Evolutionary conservation across 2,329 filamentous ascomycete genomes (phyloP), one percentile per base, ranked within the genome.

Genomic region (Talaromyces sp.): DNA sequence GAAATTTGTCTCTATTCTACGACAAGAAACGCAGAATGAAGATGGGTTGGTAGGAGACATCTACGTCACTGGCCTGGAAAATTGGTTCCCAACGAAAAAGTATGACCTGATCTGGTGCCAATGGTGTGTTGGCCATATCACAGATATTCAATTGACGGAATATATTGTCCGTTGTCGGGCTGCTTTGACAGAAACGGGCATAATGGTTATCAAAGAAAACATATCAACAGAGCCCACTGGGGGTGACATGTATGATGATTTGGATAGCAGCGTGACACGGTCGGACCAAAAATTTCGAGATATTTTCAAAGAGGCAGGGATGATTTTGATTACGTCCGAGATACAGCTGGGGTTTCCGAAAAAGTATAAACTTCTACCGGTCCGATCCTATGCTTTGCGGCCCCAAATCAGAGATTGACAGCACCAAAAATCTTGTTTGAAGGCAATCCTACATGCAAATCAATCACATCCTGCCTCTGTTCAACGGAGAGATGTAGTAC

Each of bases 61-160:
- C 22, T 89, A 87, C 78, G 92, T 90, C 69, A 79, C 89, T 2
- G 91, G 91, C 0, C 79, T 96, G 0, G 89, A 96, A 76, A 83
- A 85, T 31, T 96, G 91, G 91, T 81, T 84, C 0, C 78, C 75
- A 7, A 68, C 69, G 61, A 77, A 77, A 6, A 75, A 78, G 56
- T 97, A 97, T 77, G 90, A 93, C 74, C 76, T 97, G 56, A 88
- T 97, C 67, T 96, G 91, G 91, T 89, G 86, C 61, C 93, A 97
- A 77, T 97, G 93, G 93, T 97, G 92, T 76, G 77, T 93, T 7
- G 90, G 91, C 34, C 90, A 97, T 75, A 80, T 97, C 63, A 92
- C 86, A 0, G 92, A 97, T 74, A 78, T 77, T 8, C 88, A 95
- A 75, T 75, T 97, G 5, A 81, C 90, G 0, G 80, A 79, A 2